Base-by-base conservation (phyloP, 2,329 filamentous ascomycete species). In the Calcarisporium arbuscula region DNA sequence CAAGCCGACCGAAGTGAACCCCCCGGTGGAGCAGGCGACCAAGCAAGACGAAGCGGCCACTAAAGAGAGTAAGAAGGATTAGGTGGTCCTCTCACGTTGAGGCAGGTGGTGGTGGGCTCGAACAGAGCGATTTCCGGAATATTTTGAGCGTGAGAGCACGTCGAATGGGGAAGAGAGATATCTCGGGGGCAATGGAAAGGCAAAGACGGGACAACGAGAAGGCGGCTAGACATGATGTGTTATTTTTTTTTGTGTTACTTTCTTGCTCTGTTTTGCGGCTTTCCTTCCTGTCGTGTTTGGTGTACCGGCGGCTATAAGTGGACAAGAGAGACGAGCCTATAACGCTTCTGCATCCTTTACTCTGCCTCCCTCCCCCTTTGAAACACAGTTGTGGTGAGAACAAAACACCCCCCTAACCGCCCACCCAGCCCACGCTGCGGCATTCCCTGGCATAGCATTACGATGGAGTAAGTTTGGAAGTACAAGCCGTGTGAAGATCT, bases 1-100 rank as follows among this genome's bases (percentile, higher is more conserved):
- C 36, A 40, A 46, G 30, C 36, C 31, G 35, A n/a, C n/a, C n/a
- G n/a, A n/a, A n/a, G 31, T 45, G 28, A 50, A 49, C 43, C 32
- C 45, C 28, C 42, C 39, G 28, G 44, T 33, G 22, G 44, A 45
- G 42, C 43, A 49, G 20, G 47, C 48, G 20, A 49, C 48, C 42
- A 52, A 46, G 39, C 35, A 37, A 36, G 32, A 49, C 39, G 47
- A 51, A 30, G 39, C 42, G 35, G 37, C 35, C 35, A 18, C 46
- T 21, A 46, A 49, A 45, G 55, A 55, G 43, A 52, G 35, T 40
- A 60, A 58, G 48, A 53, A 60, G 56, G 59, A 57, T 43, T 61
- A 60, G 55, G 54, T 47, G 47, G 40, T 52, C 39, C 32, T 57
- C 39, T 36, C 35, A 33, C 35, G 34, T 39, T 39, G 39, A n/a